phyloP scores from a whole-genome alignment of 768 basidiomycete genomes.

The Agrocybe chaxingu region DNA sequence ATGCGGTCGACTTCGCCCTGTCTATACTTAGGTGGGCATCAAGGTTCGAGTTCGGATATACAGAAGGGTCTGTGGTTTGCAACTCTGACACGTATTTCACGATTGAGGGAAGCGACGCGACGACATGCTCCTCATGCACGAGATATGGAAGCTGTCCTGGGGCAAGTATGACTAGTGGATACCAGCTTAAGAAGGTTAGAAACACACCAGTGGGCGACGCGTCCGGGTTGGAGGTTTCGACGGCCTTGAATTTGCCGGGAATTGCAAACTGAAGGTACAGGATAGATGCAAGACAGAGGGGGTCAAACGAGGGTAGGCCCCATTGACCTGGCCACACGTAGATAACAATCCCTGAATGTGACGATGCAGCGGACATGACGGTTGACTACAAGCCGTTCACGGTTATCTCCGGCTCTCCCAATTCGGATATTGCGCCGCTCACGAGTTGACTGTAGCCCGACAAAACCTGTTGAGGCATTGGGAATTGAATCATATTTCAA shows the following conservation, averaged over 20 bases:
- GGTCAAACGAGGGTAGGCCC: conserved; percentile 64
- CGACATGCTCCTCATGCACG: conserved; percentile 48
- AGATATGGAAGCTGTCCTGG: conserved; percentile 74
- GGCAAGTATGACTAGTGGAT: neutral
- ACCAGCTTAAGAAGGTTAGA: conserved; percentile 7
- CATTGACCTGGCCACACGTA: conserved; percentile 72
- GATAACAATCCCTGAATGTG: conserved; percentile 31
- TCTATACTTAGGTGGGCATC: conserved; percentile 48
- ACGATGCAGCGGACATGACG: conserved; percentile 9
- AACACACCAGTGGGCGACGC: conserved; percentile 68
- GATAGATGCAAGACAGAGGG: conserved; percentile 60
- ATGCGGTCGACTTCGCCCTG: conserved; percentile 54
- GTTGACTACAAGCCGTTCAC: neutral
- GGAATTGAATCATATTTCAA: too few relatives aligned
- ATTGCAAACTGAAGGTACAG: conserved; percentile 67
- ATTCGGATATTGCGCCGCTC: too few relatives aligned
- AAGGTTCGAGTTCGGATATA: conserved; percentile 35
- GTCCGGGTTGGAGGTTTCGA: conserved; percentile 67
- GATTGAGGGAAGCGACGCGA: conserved; percentile 58
- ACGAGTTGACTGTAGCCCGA: too few relatives aligned
- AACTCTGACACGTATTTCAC: conserved; percentile 61
- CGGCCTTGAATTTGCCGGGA: conserved; percentile 64
- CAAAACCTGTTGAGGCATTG: too few relatives aligned
- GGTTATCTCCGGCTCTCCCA: neutral
- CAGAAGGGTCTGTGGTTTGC: conserved; percentile 26